These are phyloP conservation scores for Meyerozyma athensensis DNA, from an alignment of 1,139 yeast species.

Conservation along the genomic window DNA sequence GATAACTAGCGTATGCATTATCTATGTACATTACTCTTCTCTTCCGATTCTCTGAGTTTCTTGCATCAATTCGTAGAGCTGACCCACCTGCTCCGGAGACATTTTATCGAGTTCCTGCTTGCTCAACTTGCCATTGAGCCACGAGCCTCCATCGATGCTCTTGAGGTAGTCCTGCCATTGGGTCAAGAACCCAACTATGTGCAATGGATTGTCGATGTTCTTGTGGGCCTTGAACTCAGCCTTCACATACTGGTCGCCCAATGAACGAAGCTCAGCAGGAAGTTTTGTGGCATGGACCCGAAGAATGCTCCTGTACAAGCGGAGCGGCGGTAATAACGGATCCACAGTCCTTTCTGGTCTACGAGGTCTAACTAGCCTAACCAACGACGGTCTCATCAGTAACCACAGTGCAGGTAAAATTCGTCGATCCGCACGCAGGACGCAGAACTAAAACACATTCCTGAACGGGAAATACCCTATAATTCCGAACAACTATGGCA, in stretches of 20 bases:
- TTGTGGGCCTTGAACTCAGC: conserved; percentile 88
- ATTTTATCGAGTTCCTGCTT: conserved; percentile 67
- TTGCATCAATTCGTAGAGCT: conserved; percentile 48
- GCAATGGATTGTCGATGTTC: conserved; percentile 78
- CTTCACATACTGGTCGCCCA: conserved; percentile 89
- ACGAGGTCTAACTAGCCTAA: conserved; percentile 48
- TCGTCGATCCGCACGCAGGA: too few relatives aligned
- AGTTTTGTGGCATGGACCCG: conserved; percentile 67
- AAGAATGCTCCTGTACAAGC: conserved; percentile 68
- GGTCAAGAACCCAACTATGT: conserved; percentile 86
- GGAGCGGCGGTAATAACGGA: conserved; percentile 77
- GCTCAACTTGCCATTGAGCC: conserved; percentile 70
- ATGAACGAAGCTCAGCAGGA: conserved; percentile 63
- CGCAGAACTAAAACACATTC: too few relatives aligned
- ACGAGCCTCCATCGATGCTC: conserved; percentile 66
- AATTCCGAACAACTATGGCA: too few relatives aligned
- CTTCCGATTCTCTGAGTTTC: conserved; percentile 50
- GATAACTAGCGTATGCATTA: conserved; percentile 8
- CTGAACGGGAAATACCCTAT: too few relatives aligned
- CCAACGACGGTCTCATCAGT: conserved; percentile 47
- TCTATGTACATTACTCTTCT: neutral
- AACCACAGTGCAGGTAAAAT: neutral
- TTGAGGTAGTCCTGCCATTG: conserved; percentile 92
- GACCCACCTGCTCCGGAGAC: conserved; percentile 92
- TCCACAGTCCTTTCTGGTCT: conserved; percentile 50